Evolutionary conservation across 208 protist species (phyloP).

Genomic region (Strigomonas culicis): DNA sequence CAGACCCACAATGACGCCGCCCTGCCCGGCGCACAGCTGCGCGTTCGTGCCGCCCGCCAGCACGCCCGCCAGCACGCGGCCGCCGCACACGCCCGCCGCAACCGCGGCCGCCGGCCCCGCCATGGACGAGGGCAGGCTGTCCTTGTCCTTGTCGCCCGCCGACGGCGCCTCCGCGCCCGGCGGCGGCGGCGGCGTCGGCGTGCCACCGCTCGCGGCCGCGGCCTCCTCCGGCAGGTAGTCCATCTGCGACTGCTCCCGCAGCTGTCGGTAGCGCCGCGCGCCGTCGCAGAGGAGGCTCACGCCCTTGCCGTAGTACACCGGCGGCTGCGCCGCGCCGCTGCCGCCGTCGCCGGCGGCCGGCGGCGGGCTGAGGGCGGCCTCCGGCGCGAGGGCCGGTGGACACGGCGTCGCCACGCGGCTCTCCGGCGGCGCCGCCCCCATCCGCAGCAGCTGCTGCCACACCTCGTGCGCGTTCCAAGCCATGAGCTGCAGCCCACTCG

Average conservation of each 20-base stretch:
- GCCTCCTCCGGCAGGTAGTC: slow-evolving; percentile 41
- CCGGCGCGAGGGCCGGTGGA: background rate
- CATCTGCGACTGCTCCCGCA: slow-evolving; percentile 57
- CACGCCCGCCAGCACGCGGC: background rate
- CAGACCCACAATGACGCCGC: slow-evolving; percentile 52
- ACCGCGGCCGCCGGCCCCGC: slow-evolving; percentile 4
- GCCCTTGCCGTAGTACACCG: slow-evolving; percentile 36
- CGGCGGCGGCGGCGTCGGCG: background rate
- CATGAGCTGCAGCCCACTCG: slow-evolving; percentile 79
- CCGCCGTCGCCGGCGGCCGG: background rate
- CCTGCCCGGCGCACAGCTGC: slow-evolving; percentile 23
- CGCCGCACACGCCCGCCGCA: background rate
- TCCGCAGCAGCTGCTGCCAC: slow-evolving; percentile 12
- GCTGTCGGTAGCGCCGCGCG: slow-evolving; percentile 49
- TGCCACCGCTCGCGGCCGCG: slow-evolving; percentile 4
- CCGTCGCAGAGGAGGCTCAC: slow-evolving; percentile 46
- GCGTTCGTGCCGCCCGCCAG: slow-evolving; percentile 36
- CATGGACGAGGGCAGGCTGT: background rate
- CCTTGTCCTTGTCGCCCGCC: background rate
- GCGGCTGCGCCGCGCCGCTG: background rate
- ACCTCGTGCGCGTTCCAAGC: slow-evolving; percentile 71
- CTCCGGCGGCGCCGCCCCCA: background rate
- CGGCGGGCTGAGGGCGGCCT: background rate
- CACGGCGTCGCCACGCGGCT: background rate
- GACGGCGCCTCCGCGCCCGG: background rate